Base-by-base conservation (phyloP, 2,329 filamentous ascomycete genomes). In the Cladosporium colombiae region DNA sequence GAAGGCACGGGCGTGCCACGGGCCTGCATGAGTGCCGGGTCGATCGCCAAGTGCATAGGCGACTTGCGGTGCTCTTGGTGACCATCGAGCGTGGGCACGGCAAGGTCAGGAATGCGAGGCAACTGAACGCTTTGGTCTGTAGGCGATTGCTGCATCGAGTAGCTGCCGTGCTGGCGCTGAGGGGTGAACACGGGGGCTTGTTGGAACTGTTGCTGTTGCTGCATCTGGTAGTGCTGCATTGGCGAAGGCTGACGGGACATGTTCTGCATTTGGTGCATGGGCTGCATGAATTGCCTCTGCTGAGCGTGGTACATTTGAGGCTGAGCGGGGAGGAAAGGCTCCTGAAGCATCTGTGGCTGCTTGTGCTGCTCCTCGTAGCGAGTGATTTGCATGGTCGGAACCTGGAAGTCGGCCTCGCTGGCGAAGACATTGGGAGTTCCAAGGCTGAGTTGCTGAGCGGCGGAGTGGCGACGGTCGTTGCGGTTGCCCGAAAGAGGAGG, bases 371-470 rank as follows among this genome's bases (percentile, higher is more conserved):
- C 71, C 37, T 72, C 68, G 52, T 72, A 73, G 56, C 67, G 68
- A 33, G 74, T 69, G 69, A 75, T 73, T 23, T 70, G 69, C 68
- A 75, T 73, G 27, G 70, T 71, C 13, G 72, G 70, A 25, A 74
- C 72, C 13, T 69, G 70, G 67, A 74, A 75, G 66, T 76, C 74
- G 53, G 68, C 68, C 27, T 77, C 74, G 44, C 70, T 69, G 55
- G 67, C 69, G 65, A 75, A 75, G n/a, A 71, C 67, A 33, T 72
- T 72, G 7, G 74, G 67, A 68, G 76, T 69, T 72, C 78, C 70
- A 71, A 82, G 68, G 70, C 78, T 67, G 69, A 78, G 49, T 74
- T 75, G 65, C 70, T 79, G 72, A 18, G 69, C 71, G 14, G 70
- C 69, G 3, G 73, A 74, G 44, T 71, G 70, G 18, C 75, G 72